These are phyloP conservation scores for Hygrocybe coccinea DNA, from an alignment of 768 basidiomycete species.

Conservation along the genomic window DNA sequence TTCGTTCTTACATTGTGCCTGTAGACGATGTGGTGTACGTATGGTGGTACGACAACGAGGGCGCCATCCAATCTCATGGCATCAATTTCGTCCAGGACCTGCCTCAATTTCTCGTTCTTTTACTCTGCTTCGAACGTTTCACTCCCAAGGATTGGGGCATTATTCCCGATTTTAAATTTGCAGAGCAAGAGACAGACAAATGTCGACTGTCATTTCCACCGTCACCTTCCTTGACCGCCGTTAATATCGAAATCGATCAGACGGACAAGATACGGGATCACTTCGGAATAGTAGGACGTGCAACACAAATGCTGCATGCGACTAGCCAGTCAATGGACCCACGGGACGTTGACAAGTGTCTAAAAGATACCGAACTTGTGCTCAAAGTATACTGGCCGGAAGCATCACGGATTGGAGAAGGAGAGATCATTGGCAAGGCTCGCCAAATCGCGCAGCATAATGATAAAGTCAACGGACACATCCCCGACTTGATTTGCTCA, in stretches of 20 bases:
- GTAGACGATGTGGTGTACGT: conserved; percentile 18
- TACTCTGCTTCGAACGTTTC: conserved; percentile 24
- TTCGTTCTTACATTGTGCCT: not conserved
- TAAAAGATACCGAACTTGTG: not conserved
- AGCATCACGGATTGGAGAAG: conserved; percentile 3
- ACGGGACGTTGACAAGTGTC: not conserved
- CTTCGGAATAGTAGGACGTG: not conserved
- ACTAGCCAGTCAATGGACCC: not conserved
- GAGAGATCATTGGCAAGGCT: conserved; percentile 6
- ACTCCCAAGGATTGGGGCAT: conserved; percentile 21
- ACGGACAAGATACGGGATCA: not conserved
- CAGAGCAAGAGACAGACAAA: not conserved
- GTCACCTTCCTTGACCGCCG: not conserved
- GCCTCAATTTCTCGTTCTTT: conserved; percentile 23
- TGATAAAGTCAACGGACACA: conserved; percentile 6
- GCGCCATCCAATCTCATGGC: conserved; percentile 22
- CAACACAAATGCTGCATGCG: not conserved
- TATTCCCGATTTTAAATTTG: not conserved
- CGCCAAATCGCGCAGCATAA: not conserved
- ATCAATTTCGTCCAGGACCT: conserved; percentile 23
- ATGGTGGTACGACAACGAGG: conserved; percentile 25
- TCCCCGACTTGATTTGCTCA: conserved; percentile 12
- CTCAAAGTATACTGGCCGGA: conserved; percentile 15
- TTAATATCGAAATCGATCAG: not conserved
- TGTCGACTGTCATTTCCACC: not conserved